Evolutionary conservation across 2,329 filamentous ascomycete genomes (phyloP).

Genomic region (Colletotrichum navitas): DNA sequence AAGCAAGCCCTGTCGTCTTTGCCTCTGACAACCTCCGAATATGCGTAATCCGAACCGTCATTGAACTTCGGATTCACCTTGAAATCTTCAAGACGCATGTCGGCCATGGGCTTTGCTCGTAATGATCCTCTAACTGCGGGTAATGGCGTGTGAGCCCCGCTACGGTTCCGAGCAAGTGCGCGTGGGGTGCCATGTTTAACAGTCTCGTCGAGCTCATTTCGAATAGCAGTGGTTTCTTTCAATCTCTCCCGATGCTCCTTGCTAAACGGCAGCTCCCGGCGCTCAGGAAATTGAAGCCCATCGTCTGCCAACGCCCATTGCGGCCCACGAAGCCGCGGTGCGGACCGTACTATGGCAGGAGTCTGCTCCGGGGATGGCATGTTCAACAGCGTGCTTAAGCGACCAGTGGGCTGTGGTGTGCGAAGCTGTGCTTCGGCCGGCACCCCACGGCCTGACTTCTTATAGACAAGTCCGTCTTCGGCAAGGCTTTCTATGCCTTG

Average conservation of each 20-base stretch:
- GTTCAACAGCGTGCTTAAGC: constrained; percentile 53
- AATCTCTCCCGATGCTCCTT: constrained; percentile 44
- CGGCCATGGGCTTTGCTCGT: constrained; percentile 67
- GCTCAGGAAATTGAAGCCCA: constrained; percentile 52
- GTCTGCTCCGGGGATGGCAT: constrained; percentile 45
- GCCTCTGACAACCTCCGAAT: constrained; percentile 78
- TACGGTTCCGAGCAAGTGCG: constrained; percentile 10
- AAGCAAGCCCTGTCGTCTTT: constrained; percentile 77
- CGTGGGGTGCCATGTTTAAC: constrained; percentile 18
- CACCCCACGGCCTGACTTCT: constrained; percentile 32
- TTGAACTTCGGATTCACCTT: constrained; percentile 83
- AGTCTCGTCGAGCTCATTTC: neutral
- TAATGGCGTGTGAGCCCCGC: constrained; percentile 27
- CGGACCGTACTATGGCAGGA: constrained; percentile 46
- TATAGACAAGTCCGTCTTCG: constrained; percentile 60
- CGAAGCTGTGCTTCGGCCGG: constrained; percentile 37
- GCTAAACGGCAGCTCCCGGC: constrained; percentile 58
- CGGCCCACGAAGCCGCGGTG: constrained; percentile 44
- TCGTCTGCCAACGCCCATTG: constrained; percentile 38
- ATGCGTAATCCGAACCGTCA: constrained; percentile 79
- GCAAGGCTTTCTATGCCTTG: constrained; percentile 59
- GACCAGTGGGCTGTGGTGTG: constrained; percentile 45
- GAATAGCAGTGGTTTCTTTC: constrained; percentile 22
- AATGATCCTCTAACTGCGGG: constrained; percentile 54
- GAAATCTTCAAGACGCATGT: constrained; percentile 79